Conservation (phyloP, 768 basidiomycete genomes). For the Rhizopogon vulgaris region DNA sequence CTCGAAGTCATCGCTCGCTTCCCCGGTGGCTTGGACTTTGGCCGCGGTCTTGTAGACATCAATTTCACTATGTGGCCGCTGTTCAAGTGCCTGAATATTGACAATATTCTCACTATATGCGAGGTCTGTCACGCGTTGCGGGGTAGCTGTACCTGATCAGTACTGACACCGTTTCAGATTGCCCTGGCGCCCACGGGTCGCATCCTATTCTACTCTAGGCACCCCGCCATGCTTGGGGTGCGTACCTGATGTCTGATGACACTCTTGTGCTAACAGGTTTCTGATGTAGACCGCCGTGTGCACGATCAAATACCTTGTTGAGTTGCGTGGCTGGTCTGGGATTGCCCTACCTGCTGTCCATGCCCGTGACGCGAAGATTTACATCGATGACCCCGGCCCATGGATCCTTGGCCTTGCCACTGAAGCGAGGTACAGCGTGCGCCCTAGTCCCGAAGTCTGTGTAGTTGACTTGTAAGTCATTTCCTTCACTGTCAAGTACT, state of each 20-base stretch:
- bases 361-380: constrained; percentile 86
- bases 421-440: constrained; percentile 74
- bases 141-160: too few relatives aligned
- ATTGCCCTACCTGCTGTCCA: constrained; percentile 79
- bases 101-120: constrained; percentile 89
- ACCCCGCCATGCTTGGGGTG: constrained; percentile 88
- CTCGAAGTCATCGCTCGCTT: constrained; percentile 86
- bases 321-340: constrained; percentile 89
- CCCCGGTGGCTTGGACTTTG: constrained; percentile 91
- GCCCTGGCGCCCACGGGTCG: constrained; percentile 84
- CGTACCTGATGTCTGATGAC: constrained; percentile 11
- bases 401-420: constrained; percentile 92
- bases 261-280: neutral
- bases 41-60: constrained; percentile 84
- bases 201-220: constrained; percentile 81
- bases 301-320: constrained; percentile 87
- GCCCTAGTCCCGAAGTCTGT: constrained; percentile 75
- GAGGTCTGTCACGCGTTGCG: constrained; percentile 47
- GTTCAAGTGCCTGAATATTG: constrained; percentile 88
- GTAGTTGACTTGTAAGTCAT: constrained; percentile 74
- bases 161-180: constrained; percentile 40
- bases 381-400: constrained; percentile 93
- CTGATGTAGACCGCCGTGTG: constrained; percentile 69
- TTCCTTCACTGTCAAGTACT: neutral
- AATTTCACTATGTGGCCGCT: constrained; percentile 98